Base-by-base conservation (phyloP, 768 basidiomycete genomes). In the Mycena latifolia region DNA sequence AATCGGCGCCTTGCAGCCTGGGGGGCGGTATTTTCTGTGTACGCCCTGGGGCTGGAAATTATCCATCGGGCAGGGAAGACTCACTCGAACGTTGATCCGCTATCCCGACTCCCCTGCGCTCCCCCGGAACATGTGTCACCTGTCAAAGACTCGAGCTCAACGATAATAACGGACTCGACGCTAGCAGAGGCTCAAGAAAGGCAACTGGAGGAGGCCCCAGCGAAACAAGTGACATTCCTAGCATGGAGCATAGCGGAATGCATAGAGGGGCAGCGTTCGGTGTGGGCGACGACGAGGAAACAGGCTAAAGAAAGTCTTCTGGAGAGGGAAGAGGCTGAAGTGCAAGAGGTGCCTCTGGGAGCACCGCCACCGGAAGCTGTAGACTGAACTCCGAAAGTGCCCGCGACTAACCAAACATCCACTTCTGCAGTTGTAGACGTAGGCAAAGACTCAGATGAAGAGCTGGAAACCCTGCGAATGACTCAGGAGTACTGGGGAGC, bases 1-100 rank as follows among this genome's bases (percentile, higher is more conserved):
- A 69, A 69, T 31, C 15, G 50, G 2, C 18, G 75, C 2, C 54
- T 78, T 1, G 54, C 63, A 0, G 61, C 73, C 0, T 78, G 72
- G 75, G 74, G 75, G 55, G 43, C 71, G 0, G 61, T 77, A n/a
- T 76, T 75, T 35, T 62, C 70, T 0, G 68, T 58, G 0, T 69
- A 37, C 17, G 57, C 47, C 0, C 64, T 65, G 0, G 54, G 54
- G 0, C 11, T 65, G 33, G 31, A 61, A n/a, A 64, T 64, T 1
- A 29, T 65, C 3, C 63, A 64, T 22, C 28, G 63, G 4, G 52
- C 64, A 0, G 64, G 68, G 6, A 3, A 59, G 0, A 33, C 46
- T 3, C 64, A 61, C 51, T 62, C 41, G 0, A 64, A 66, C 28
- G 65, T 65, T 1, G 63, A 65, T 25, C 64, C 54, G 5, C 27